Conservation (phyloP, 1,284 basidiomycete species). For the Trichosporon inkin region DNA sequence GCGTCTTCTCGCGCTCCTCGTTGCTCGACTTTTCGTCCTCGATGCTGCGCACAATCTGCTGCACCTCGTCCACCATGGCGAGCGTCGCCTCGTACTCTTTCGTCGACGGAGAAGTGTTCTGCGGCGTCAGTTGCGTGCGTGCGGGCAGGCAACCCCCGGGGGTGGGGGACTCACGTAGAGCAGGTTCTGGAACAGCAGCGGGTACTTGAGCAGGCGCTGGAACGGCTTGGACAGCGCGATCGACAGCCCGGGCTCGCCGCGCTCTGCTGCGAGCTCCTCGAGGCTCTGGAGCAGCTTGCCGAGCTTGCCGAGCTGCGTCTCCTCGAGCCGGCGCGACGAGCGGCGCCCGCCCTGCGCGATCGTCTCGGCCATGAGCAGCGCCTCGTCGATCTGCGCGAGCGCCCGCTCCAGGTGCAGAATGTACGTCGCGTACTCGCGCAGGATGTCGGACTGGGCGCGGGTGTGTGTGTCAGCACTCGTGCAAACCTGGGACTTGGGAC, state of each 20-base stretch:
- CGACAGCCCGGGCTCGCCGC: constrained; percentile 85
- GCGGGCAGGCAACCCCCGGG: too few species aligned
- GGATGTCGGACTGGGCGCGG: constrained; percentile 92
- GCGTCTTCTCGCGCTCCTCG: constrained; percentile 88
- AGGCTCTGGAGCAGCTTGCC: constrained; percentile 53
- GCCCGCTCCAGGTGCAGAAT: constrained; percentile 87
- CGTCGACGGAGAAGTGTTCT: constrained; percentile 86
- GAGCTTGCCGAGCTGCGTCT: constrained; percentile 21
- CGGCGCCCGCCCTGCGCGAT: constrained; percentile 61
- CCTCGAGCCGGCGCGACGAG: constrained; percentile 22
- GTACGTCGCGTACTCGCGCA: constrained; percentile 85
- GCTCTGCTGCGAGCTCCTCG: constrained; percentile 72
- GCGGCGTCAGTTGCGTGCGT: background rate
- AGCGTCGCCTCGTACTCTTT: constrained; percentile 95
- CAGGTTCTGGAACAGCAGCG: constrained; percentile 94
- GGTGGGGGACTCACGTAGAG: constrained; percentile 65
- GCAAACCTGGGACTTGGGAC: too few species aligned
- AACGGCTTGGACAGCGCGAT: constrained; percentile 96
- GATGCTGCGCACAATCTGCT: constrained; percentile 88
- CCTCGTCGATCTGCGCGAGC: constrained; percentile 76
- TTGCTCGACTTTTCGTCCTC: constrained; percentile 96
- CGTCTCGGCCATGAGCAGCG: constrained; percentile 54
- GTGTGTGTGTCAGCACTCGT: constrained; percentile 12
- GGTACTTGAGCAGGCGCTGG: constrained; percentile 93
- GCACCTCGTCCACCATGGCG: constrained; percentile 94